A percentile compares a stretch with the other conserved stretches of the same genome.
Evolutionary conservation across 768 basidiomycete species (phyloP).

Genomic region (Russula brevipes): DNA sequence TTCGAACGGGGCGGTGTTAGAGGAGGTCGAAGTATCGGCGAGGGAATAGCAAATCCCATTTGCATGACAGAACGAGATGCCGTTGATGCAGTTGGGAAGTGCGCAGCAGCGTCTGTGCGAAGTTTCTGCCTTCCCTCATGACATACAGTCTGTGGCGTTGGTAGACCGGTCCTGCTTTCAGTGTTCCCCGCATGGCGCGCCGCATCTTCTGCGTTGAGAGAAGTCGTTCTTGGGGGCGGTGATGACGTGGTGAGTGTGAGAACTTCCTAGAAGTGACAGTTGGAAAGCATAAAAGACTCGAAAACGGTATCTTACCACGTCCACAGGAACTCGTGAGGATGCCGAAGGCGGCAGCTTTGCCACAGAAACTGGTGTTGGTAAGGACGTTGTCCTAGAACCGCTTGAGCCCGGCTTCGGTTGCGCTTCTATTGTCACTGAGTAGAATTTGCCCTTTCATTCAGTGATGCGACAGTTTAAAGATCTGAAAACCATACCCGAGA

Average conservation of each 20-base stretch:
- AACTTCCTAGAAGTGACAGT: not conserved
- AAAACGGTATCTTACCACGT: not conserved
- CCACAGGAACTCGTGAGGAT: not conserved
- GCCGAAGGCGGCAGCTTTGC: not conserved
- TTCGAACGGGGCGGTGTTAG: slow-evolving; percentile 13
- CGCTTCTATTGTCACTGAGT: not conserved
- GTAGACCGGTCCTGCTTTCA: not conserved
- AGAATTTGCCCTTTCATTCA: not conserved
- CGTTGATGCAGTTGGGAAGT: not conserved
- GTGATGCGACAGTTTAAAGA: not conserved
- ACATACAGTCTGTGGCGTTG: slow-evolving; percentile 9
- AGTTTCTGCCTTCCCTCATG: not conserved
- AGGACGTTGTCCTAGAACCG: slow-evolving; percentile 1
- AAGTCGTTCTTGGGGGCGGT: not conserved
- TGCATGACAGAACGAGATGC: not conserved
- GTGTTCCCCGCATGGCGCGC: not conserved
- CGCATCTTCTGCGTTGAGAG: not conserved
- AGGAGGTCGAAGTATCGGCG: not conserved
- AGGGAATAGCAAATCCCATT: not conserved
- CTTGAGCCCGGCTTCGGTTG: not conserved
- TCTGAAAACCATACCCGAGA: not conserved
- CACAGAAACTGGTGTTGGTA: slow-evolving; percentile 7
- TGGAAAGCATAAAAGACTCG: not conserved
- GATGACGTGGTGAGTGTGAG: not conserved
- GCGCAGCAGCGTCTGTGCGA: not conserved